A percentile compares a stretch with the other conserved stretches of the same genome.
Conservation (phyloP, 148 eudicot genomes). For the Oxyria digyna region DNA sequence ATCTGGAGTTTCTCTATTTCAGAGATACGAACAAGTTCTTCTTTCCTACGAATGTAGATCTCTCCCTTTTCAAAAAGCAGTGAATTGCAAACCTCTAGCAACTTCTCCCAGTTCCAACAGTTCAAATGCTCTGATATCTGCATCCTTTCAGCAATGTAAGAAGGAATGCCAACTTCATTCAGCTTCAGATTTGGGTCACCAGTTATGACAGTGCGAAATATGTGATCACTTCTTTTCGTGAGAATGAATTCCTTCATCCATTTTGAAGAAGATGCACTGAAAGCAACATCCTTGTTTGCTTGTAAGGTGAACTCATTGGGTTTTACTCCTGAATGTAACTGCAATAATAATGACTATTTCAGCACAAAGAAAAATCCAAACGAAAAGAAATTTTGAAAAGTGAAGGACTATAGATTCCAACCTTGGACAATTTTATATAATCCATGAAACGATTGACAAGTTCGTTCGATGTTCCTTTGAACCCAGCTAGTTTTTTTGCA, state of each 20-base stretch:
- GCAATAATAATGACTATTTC: conserved; percentile 19
- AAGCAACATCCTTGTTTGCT: conserved; percentile 23
- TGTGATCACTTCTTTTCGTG: conserved; percentile 67
- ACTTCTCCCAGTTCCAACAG: conserved; percentile 53
- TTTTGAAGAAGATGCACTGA: conserved; percentile 50
- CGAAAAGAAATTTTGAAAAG: conserved; percentile 15
- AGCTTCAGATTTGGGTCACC: conserved; percentile 74
- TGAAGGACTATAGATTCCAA: conserved; percentile 16
- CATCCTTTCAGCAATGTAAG: conserved; percentile 60
- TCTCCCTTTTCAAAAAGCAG: conserved; percentile 48
- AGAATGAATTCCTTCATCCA: conserved; percentile 80
- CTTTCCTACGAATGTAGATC: conserved; percentile 48
- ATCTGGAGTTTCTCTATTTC: conserved; percentile 42
- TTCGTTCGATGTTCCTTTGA: conserved; percentile 67
- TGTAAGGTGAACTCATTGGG: conserved; percentile 15
- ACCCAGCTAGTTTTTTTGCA: conserved; percentile 69
- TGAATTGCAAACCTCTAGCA: conserved; percentile 36
- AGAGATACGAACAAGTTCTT: conserved; percentile 29
- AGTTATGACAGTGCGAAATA: conserved; percentile 74
- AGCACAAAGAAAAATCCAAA: conserved; percentile 21
- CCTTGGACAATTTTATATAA: conserved; percentile 74
- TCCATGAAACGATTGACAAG: conserved; percentile 69
- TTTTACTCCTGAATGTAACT: conserved; percentile 68
- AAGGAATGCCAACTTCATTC: conserved; percentile 69
- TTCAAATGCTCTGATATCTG: conserved; percentile 57